These are phyloP conservation scores for Sugiyamaella marilandica DNA, from an alignment of 805 yeast genomes.

Conservation along the genomic window DNA sequence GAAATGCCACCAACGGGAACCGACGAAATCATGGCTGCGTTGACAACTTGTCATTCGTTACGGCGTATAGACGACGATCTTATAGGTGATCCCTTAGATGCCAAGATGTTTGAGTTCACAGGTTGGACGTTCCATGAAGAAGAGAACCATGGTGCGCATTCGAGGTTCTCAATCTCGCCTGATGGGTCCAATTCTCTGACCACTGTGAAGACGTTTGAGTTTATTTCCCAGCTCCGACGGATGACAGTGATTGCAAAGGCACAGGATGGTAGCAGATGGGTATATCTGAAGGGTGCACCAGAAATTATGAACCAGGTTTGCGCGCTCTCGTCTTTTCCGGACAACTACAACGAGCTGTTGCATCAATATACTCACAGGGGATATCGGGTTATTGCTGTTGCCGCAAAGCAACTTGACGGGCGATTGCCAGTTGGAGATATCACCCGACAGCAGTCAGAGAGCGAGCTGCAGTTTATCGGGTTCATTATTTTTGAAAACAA, in stretches of 20 bases:
- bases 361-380: slow-evolving; percentile 90
- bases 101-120: slow-evolving; percentile 89
- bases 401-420: slow-evolving; percentile 46
- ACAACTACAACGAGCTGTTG: slow-evolving; percentile 64
- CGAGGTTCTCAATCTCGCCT: slow-evolving; percentile 10
- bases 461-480: slow-evolving; percentile 69
- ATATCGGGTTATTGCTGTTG: slow-evolving; percentile 92
- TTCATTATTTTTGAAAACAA: slow-evolving; percentile 91
- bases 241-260: slow-evolving; percentile 77
- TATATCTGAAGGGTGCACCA: slow-evolving; percentile 94
- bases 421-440: neutral
- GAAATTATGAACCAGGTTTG: slow-evolving; percentile 85
- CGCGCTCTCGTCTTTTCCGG: slow-evolving; percentile 63
- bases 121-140: slow-evolving; percentile 73
- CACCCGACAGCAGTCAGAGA: slow-evolving; percentile 62
- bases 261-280: slow-evolving; percentile 39
- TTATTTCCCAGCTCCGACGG: slow-evolving; percentile 76
- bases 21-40: slow-evolving; percentile 39
- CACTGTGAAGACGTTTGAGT: slow-evolving; percentile 64
- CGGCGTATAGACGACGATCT: slow-evolving; percentile 71
- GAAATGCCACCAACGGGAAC: slow-evolving; percentile 5
- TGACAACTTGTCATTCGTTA: slow-evolving; percentile 85
- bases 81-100: slow-evolving; percentile 91
- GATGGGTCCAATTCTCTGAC: slow-evolving; percentile 33
- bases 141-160: slow-evolving; percentile 24